phyloP scores from a whole-genome alignment of 2,329 filamentous ascomycete genomes.

The Aureobasidium sp. region DNA sequence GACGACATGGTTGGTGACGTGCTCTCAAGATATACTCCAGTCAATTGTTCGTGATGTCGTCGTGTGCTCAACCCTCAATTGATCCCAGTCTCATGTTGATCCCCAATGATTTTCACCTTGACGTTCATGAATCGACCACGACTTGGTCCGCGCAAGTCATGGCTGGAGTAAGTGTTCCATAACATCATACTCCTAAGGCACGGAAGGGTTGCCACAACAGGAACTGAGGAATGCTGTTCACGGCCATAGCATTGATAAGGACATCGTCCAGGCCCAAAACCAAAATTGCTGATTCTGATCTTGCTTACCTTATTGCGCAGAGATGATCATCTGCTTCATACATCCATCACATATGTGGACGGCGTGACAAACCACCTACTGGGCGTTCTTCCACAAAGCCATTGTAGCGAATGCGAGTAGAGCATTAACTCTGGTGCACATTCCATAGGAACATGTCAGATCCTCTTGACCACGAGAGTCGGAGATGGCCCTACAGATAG shows the following conservation, averaged over 20 bases:
- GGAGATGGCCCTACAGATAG: not conserved
- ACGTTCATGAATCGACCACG: not conserved
- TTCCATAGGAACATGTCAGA: not conserved
- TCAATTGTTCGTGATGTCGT: not conserved
- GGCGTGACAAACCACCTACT: not conserved
- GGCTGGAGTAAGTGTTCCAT: not conserved
- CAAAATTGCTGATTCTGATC: not conserved
- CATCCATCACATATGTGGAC: not conserved
- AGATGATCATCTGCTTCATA: not conserved
- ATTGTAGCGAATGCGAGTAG: not conserved
- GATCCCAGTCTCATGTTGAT: not conserved
- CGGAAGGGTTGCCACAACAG: slow-evolving; percentile 17
- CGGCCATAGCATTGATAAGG: not conserved
- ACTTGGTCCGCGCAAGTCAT: not conserved
- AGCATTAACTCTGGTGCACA: not conserved
- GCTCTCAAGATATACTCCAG: not conserved
- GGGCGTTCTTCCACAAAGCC: too few species aligned
- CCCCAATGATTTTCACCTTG: not conserved
- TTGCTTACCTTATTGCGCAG: not conserved
- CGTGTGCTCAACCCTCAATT: not conserved
- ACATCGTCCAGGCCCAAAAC: not conserved
- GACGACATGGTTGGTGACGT: slow-evolving; percentile 1
- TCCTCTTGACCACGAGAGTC: not conserved
- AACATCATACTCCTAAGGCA: slow-evolving; percentile 3
- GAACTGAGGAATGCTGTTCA: slow-evolving; percentile 14